phyloP scores from a whole-genome alignment of 805 yeast genomes.

The Metschnikowia cubensis region DNA sequence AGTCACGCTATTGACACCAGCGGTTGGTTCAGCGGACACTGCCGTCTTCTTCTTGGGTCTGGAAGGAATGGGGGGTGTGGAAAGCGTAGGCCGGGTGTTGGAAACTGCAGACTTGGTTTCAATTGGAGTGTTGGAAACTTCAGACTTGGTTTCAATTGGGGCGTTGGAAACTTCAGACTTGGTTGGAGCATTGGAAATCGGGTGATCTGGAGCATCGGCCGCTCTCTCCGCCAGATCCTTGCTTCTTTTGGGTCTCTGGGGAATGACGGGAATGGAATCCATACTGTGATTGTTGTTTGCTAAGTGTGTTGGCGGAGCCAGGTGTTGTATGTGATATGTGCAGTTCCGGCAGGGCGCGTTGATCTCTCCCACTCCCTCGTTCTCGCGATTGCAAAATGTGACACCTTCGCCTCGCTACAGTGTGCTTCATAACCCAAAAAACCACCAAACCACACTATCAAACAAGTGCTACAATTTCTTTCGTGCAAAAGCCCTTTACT shows the following conservation, averaged over 20 bases:
- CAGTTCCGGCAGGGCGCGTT: constrained; percentile 1
- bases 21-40: background rate
- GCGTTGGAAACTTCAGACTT: no score
- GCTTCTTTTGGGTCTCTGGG: constrained; percentile 3
- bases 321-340: background rate
- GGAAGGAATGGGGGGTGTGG: constrained; percentile 1
- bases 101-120: background rate
- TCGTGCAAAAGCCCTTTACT: no score
- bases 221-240: background rate
- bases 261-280: background rate
- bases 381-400: background rate
- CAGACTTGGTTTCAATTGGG: background rate
- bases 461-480: no score
- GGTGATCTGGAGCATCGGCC: no score
- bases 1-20: background rate
- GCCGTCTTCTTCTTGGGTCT: background rate
- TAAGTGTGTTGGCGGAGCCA: background rate
- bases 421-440: no score
- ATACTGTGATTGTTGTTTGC: background rate
- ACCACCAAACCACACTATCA: no score
- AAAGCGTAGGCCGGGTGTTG: background rate
- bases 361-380: background rate
- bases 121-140: background rate
- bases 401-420: background rate
- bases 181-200: no score